Base-by-base conservation (phyloP, 805 yeast genomes). In the Metschnikowia drakensbergensis region DNA sequence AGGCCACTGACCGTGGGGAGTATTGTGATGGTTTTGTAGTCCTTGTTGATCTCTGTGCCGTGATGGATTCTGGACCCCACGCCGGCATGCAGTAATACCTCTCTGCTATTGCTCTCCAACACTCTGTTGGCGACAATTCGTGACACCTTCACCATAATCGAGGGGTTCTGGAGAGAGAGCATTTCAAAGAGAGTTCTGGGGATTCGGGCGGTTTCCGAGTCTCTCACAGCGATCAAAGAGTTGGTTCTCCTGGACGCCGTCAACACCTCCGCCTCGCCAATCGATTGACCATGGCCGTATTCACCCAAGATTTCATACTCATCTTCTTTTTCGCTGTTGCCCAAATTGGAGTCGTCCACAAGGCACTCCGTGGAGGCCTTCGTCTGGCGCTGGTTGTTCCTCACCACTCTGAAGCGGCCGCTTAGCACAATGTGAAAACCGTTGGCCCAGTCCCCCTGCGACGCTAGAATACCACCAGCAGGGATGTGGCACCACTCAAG, bases 261-360 rank as follows among this genome's bases (percentile, higher is more conserved):
- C 52, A 92, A 73, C 3, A 92, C 97, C 64, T 92, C 99, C 6
- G 94, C 85, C 66, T 92, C 98, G 3, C 98, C 99, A 51, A 94
- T 79, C 36, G 96, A 86, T 58, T 89, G 95, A 5, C 97, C 97
- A 64, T 90, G 96, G 1, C 97, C 96, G 59, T 82, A 84, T 62
- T 92, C 99, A 2, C 86, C 87, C 11, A 83, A 57, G 1, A 82
- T 69, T 32, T 64, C 69, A 32, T 59, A 58, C 10, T 66, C 65
- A 1, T 59, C 65, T 13, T 54, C 52, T 10, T 57, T 48, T 3
- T 45, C 46, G 1, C 38, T 47, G 22, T 37, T 48, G 11, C 50
- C 49, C 7, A 52, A 35, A 23, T 49, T 54, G 3, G 56, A 43
- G n/a, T 61, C 64, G 27, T 63, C 69, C 34, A 61, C 59, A 17